phyloP scores from a whole-genome alignment of 176 grass and related monocot species.

The Pontederia paniculata region DNA sequence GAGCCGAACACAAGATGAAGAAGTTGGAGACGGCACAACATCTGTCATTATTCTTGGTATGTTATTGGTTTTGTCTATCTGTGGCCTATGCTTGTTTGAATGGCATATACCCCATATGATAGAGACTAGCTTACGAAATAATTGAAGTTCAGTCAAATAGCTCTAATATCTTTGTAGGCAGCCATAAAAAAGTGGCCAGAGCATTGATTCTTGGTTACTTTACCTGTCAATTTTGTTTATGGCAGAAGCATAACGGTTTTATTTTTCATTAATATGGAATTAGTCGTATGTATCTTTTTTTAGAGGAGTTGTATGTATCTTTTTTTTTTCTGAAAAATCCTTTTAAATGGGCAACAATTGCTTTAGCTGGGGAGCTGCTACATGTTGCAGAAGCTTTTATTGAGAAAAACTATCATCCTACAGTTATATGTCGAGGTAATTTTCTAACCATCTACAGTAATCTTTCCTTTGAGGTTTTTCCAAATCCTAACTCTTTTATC shows the following conservation, averaged over 20 bases:
- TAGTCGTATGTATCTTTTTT: background rate
- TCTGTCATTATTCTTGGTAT: constrained; percentile 98
- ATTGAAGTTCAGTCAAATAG: background rate
- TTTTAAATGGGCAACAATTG: background rate
- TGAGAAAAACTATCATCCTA: constrained; percentile 88
- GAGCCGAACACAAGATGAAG: constrained; percentile 97
- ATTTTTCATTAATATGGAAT: background rate
- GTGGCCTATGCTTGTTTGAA: background rate
- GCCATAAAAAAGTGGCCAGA: too few relatives aligned
- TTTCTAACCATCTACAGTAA: background rate
- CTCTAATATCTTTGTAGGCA: too few relatives aligned
- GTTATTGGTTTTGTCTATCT: background rate
- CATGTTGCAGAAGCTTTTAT: constrained; percentile 89
- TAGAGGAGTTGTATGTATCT: too few relatives aligned
- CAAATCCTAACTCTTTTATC: background rate
- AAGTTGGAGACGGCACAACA: constrained; percentile 97
- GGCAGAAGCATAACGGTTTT: too few relatives aligned
- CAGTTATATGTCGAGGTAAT: constrained; percentile 88
- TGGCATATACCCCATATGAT: too few relatives aligned
- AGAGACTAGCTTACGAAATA: background rate
- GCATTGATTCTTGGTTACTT: too few relatives aligned
- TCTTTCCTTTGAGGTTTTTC: constrained; percentile 12
- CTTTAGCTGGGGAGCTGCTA: constrained; percentile 96
- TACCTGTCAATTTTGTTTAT: too few relatives aligned
- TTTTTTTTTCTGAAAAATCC: background rate